These are phyloP conservation scores for Pseudonitzschia pungens DNA, from an alignment of 108 stramenopile species.

Conservation along the genomic window DNA sequence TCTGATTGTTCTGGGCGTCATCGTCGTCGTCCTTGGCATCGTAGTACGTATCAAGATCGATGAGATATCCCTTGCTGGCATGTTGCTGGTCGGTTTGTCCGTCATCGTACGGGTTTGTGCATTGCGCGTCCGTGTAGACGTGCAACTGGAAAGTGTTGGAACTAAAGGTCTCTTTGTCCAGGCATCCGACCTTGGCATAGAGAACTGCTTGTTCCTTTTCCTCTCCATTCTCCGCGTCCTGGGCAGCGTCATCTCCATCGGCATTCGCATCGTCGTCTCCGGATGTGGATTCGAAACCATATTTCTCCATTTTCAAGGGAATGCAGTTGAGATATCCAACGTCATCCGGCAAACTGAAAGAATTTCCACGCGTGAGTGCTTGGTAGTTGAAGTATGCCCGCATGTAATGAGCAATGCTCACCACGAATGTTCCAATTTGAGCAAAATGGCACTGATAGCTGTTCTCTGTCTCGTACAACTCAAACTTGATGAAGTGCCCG, in stretches of 20 bases:
- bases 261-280: not conserved
- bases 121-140: conserved; percentile 75
- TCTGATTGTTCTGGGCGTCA: not conserved
- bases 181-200: conserved; percentile 89
- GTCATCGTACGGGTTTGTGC: conserved; percentile 62
- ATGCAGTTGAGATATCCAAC: conserved; percentile 70
- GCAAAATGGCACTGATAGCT: conserved; percentile 75
- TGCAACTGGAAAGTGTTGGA: conserved; percentile 80
- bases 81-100: conserved; percentile 41
- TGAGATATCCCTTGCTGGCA: conserved; percentile 59
- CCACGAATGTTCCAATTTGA: conserved; percentile 82
- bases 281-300: conserved; percentile 57
- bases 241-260: not conserved
- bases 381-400: conserved; percentile 86
- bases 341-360: conserved; percentile 75
- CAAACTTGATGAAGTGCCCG: conserved; percentile 90
- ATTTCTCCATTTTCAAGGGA: conserved; percentile 16
- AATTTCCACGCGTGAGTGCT: conserved; percentile 64
- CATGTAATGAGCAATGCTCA: conserved; percentile 90
- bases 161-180: conserved; percentile 78
- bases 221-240: not conserved
- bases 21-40: not conserved
- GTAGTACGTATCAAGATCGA: conserved; percentile 40
- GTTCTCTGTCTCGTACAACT: conserved; percentile 65
- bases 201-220: conserved; percentile 26